These are phyloP conservation scores for Oenanthe javanica DNA, from an alignment of 140 eudicot species.

Conservation along the genomic window DNA sequence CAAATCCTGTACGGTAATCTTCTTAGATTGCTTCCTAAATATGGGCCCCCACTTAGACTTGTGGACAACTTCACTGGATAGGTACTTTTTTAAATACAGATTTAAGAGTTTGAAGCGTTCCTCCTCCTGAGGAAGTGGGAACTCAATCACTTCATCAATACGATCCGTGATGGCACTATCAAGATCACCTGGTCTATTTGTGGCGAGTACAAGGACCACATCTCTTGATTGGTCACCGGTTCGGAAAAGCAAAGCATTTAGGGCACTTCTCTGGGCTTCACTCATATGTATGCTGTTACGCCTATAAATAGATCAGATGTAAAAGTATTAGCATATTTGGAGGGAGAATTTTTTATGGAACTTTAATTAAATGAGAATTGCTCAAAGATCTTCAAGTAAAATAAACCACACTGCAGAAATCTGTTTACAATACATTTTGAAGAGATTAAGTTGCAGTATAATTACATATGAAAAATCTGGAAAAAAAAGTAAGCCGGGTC, in stretches of 20 bases:
- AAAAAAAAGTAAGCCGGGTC: neutral
- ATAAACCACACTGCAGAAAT: neutral
- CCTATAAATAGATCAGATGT: slow-evolving; percentile 28
- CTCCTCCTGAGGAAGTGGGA: slow-evolving; percentile 86
- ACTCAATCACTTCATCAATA: slow-evolving; percentile 93
- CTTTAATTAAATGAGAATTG: neutral
- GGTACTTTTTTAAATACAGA: slow-evolving; percentile 79
- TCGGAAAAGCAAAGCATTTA: slow-evolving; percentile 88
- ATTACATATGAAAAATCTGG: neutral
- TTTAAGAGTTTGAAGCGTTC: slow-evolving; percentile 79
- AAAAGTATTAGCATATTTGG: neutral
- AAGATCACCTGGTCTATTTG: slow-evolving; percentile 92
- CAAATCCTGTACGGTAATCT: slow-evolving; percentile 60
- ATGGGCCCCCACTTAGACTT: slow-evolving; percentile 48
- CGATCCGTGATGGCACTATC: slow-evolving; percentile 95
- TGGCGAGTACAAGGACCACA: slow-evolving; percentile 90
- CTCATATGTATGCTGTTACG: slow-evolving; percentile 98
- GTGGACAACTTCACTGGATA: slow-evolving; percentile 30
- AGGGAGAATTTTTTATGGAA: neutral
- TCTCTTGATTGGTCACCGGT: slow-evolving; percentile 99
- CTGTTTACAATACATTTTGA: neutral
- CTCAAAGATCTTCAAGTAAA: neutral
- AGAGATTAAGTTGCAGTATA: neutral
- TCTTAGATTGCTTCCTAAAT: slow-evolving; percentile 49
- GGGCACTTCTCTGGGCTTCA: slow-evolving; percentile 94